Base-by-base conservation (phyloP, 2,329 filamentous ascomycete species). In the Talaromyces amestolkiae region DNA sequence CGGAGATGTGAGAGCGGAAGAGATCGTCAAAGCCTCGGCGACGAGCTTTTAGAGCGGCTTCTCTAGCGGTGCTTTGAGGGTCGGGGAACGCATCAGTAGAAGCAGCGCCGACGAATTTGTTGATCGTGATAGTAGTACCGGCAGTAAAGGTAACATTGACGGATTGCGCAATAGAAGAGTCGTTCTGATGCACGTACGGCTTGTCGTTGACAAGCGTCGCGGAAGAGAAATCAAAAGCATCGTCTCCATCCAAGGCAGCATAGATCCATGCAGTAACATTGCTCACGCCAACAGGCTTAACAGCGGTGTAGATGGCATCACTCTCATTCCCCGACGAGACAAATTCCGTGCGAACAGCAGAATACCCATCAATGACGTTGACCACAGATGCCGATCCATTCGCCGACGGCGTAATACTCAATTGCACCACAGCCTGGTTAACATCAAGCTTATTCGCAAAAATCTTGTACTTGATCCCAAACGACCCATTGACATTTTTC, bases 61-160 rank as follows among this genome's bases (percentile, higher is more conserved):
- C 73, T 65, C 81, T 80, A 1, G 90, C 90, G 1, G 82, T 80
- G 1, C 74, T 70, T 65, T 84, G 78, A 0, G 89, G 85, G 67
- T 89, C 77, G 0, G 77, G 67, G 71, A 91, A 92, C 0, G 87
- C 89, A 74, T 92, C 90, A 0, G 84, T 85, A 1, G 89, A 90
- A 3, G 90, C 89, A 58, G 82, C 84, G 33, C 90, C 90, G 17
- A 92, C 82, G 69, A 84, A 91, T 71, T 92, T 92, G 56, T 82
- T 85, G 54, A 91, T 76, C 1, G 81, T 84, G 3, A 85, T 80
- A 0, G 82, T 82, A 68, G 85, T 72, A 1, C 85, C 84, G 2
- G 83, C 82, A 35, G 77, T 77, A 7, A 91, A 78, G 1, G 75
- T 78, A 33, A 89, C 80, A 10, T 80, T 74, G 51, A 86, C 82